phyloP scores from a whole-genome alignment of 129 eudicot species.

The Heracleum sosnowskyi region DNA sequence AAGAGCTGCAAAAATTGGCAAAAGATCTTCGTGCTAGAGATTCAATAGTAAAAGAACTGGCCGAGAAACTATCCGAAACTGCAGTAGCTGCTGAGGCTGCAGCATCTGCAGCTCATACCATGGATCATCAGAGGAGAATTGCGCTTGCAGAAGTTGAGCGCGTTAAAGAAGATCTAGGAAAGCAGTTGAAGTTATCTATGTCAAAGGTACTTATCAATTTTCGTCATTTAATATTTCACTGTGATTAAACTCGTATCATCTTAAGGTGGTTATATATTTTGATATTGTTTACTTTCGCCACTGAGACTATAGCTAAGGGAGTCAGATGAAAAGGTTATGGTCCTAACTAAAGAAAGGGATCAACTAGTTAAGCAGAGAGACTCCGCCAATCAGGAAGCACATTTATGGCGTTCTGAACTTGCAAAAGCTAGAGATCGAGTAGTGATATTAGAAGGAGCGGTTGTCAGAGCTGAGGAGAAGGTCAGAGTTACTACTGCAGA shows the following conservation, averaged over 20 bases:
- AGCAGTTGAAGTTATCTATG: slow-evolving; percentile 42
- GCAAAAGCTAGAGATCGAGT: slow-evolving; percentile 79
- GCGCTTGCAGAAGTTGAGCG: slow-evolving; percentile 67
- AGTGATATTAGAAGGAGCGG: slow-evolving; percentile 82
- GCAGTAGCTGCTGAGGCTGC: slow-evolving; percentile 96
- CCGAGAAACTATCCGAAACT: slow-evolving; percentile 89
- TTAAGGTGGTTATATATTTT: neutral
- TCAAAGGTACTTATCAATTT: slow-evolving; percentile 37
- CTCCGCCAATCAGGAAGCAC: slow-evolving; percentile 76
- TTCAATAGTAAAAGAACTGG: slow-evolving; percentile 82
- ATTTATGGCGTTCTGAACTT: slow-evolving; percentile 95
- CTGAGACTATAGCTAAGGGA: slow-evolving; percentile 46
- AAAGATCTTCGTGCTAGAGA: slow-evolving; percentile 87
- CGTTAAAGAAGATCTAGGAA: slow-evolving; percentile 47
- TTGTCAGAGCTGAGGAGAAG: slow-evolving; percentile 59
- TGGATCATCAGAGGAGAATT: slow-evolving; percentile 86
- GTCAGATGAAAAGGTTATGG: slow-evolving; percentile 49
- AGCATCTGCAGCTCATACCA: slow-evolving; percentile 94
- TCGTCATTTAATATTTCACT: neutral
- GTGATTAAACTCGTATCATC: neutral
- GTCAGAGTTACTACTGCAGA: slow-evolving; percentile 70
- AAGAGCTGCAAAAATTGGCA: slow-evolving; percentile 86
- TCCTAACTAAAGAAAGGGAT: slow-evolving; percentile 62
- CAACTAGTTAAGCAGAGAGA: slow-evolving; percentile 64
- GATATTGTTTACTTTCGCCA: neutral